A percentile compares a stretch with the other conserved stretches of the same genome.
Conservation (phyloP, 2,329 filamentous ascomycete genomes). For the Fusarium penzigii region DNA sequence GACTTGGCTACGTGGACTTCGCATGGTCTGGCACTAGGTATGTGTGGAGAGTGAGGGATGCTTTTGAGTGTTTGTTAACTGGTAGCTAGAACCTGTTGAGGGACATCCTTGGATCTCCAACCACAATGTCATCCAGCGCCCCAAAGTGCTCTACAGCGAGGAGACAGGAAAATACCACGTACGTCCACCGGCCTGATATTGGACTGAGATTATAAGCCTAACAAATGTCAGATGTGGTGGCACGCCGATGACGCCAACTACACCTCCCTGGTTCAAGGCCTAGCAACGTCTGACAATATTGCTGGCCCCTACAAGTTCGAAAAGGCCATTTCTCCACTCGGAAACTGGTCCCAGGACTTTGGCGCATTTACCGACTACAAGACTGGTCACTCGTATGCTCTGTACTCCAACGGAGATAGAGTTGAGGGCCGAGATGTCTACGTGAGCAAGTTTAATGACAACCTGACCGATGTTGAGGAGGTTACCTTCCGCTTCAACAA, state of each 20-base stretch:
- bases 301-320: conserved; percentile 56
- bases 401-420: conserved; percentile 62
- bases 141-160: conserved; percentile 62
- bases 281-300: conserved; percentile 54
- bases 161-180: conserved; percentile 57
- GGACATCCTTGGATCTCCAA: conserved; percentile 57
- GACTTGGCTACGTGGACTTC: conserved; percentile 61
- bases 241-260: conserved; percentile 61
- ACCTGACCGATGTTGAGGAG: conserved; percentile 51
- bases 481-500: conserved; percentile 59
- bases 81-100: conserved; percentile 46
- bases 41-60: conserved; percentile 3
- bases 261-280: conserved; percentile 56
- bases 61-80: neutral
- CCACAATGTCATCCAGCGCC: conserved; percentile 59
- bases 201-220: neutral
- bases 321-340: conserved; percentile 54
- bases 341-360: conserved; percentile 65
- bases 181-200: conserved; percentile 7
- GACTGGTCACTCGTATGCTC: conserved; percentile 54
- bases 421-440: conserved; percentile 58
- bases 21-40: conserved; percentile 58
- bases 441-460: conserved; percentile 53
- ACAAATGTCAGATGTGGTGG: conserved; percentile 53
- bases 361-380: conserved; percentile 63